phyloP scores from a whole-genome alignment of 2,329 filamentous ascomycete species.

The Beauveria varroae region DNA sequence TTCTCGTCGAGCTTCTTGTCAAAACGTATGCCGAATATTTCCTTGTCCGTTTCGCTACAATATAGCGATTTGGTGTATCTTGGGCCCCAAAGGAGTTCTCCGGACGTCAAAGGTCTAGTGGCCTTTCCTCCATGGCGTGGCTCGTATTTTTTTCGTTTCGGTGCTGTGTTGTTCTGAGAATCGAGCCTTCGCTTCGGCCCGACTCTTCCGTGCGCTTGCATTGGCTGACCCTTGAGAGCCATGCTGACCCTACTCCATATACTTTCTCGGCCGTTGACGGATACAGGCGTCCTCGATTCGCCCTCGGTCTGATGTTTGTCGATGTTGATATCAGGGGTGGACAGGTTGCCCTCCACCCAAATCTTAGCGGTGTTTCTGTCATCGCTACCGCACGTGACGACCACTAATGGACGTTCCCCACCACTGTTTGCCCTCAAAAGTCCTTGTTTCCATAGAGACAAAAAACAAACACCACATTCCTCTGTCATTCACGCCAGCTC shows the following conservation, averaged over 20 bases:
- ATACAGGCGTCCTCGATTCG: no score
- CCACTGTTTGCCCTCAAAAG: no score
- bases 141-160: not conserved
- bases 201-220: not conserved
- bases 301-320: no score
- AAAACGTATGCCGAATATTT: not conserved
- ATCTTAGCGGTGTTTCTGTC: no score
- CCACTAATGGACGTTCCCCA: no score
- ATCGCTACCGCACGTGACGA: no score
- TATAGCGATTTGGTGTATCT: not conserved
- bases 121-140: not conserved
- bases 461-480: no score
- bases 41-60: not conserved
- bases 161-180: not conserved
- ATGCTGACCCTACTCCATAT: not conserved
- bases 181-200: not conserved
- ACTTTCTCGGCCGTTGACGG: no score
- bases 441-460: no score
- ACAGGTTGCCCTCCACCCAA: no score
- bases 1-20: not conserved
- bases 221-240: not conserved
- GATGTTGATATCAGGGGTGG: no score
- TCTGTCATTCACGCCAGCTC: no score
- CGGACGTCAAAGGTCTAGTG: not conserved
- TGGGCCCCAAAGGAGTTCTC: not conserved